Conservation (phyloP, 2,329 filamentous ascomycete species). For the Microcyclospora tardicrescens region DNA sequence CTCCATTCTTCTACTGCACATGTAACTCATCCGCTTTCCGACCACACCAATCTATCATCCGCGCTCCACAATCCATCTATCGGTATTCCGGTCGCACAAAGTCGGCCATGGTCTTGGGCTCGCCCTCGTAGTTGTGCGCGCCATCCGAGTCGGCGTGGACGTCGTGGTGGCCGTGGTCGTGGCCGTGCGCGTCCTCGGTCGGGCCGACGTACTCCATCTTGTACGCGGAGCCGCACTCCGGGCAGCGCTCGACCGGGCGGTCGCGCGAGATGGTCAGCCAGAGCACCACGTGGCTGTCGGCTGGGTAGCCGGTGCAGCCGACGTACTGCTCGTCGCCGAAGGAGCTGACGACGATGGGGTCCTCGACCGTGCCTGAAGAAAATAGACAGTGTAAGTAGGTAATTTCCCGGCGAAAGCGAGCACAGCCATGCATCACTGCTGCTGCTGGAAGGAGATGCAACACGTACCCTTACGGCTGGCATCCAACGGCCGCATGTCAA, state of each 20-base stretch:
- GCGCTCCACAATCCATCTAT: constrained; percentile 47
- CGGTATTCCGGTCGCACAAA: constrained; percentile 91
- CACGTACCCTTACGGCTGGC: constrained; percentile 66
- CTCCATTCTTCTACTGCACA: too few relatives aligned
- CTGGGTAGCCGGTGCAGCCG: constrained; percentile 89
- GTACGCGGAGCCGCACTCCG: constrained; percentile 90
- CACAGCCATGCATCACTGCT: too few relatives aligned
- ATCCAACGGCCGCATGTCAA: constrained; percentile 96
- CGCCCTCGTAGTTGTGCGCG: constrained; percentile 47
- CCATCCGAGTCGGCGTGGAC: constrained; percentile 58
- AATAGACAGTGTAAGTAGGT: constrained; percentile 1
- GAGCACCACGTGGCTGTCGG: constrained; percentile 76
- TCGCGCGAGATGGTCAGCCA: constrained; percentile 86
- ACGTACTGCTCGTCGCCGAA: constrained; percentile 93
- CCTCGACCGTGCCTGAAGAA: constrained; percentile 60
- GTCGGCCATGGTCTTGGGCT: constrained; percentile 95
- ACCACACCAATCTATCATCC: too few relatives aligned
- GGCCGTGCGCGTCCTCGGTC: constrained; percentile 49
- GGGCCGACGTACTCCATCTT: constrained; percentile 96
- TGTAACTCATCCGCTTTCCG: too few relatives aligned
- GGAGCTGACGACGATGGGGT: constrained; percentile 83
- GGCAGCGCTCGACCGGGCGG: constrained; percentile 86
- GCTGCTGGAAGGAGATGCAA: background rate
- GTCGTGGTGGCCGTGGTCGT: constrained; percentile 82
- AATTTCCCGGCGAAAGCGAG: background rate